Evolutionary conservation across 108 stramenopile genomes (phyloP), one percentile per base, ranked within the genome.

Genomic region (Discostella stelligeroides): DNA sequence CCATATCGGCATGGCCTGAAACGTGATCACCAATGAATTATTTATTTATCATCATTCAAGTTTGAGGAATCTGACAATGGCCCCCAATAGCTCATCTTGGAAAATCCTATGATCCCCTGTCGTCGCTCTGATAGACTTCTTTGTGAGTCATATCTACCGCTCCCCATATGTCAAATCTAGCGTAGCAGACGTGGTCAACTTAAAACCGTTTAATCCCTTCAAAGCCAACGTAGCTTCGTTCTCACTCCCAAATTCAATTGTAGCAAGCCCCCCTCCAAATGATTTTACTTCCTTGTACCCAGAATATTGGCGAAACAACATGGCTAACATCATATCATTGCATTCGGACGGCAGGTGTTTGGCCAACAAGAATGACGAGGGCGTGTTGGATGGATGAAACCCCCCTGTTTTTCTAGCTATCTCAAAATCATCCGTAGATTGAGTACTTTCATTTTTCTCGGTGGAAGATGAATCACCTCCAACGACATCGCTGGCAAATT

Each of bases 301-400:
- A 9, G 78, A 43, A 82, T 96, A 95, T 71, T 92, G 95, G 63
- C 90, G 92, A 73, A 97, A 98, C 37, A 98, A 75, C 89, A 95
- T 94, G 42, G 76, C 76, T 29, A 98, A 72, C 95, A 96, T 97
- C 87, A 89, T 84, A 74, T 95, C 88, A 68, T 92, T 97, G 76
- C 92, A 92, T 57, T 92, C 89, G 13, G 56, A 9, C n/a, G 93
- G 90, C 11, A 94, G 59, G 64, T 86, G 67, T 49, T 82, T 48
- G 11, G 89, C 88, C 77, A 96, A 79, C 41, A 94, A 57, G 20
- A 88, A 84, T 23, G 87, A 83, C 29, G 89, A 88, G 8, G 95
- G 95, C 50, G 67, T 73, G 47, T 51, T 56, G 11, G 69, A 50
- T 12, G 73, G 42, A 50, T 79, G 70, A 1, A 70, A 23, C 30